Base-by-base conservation (phyloP, 2,329 filamentous ascomycete species). In the Cytospora schulzeri region DNA sequence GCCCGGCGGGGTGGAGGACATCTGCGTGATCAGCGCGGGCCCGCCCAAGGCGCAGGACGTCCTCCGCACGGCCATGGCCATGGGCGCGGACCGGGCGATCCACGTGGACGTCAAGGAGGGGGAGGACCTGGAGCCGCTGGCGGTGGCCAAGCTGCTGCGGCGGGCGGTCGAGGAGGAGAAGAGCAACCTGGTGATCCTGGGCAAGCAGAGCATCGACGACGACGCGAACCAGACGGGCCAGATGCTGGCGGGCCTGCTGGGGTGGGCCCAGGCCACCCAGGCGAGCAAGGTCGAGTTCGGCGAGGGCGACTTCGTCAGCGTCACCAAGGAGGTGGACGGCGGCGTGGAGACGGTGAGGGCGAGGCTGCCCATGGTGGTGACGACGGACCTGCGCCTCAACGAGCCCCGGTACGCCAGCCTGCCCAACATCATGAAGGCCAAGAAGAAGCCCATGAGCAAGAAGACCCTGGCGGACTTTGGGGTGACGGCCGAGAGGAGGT, bases 391-490 rank as follows among this genome's bases (percentile, higher is more conserved):
- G 80, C 83, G 95, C 60, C 81, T 99, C 76, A 99, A 99, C 75
- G 92, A 96, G 85, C 95, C 95, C 66, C 84, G 95, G 69, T 99
- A 97, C 77, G 95, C 94, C 26, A 97, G 88, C 78, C 78, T 99
- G 85, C 94, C 93, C 58, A 98, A 98, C 76, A 98, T 99, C 70
- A 99, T 99, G 95, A 99, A 98, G 89, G 95, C 95, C 60, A 99
- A 99, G 91, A 99, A 98, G 91, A 99, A 99, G 90, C 91, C 91
- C 74, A 75, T 99, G 71, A 92, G 95, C 73, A 98, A 97, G 90
- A 90, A 92, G 85, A 92, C 85, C 69, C 77, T 97, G 76, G 85
- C 82, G 64, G 95, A 99, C 75, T 91, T 91, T 76, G 92, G 91
- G 2, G 79, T 97, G 52, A 88, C 93, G 71, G 86, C 85, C 60